A percentile compares a stretch with the other conserved stretches of the same genome.
Evolutionary conservation across 768 basidiomycete genomes (phyloP).

Genomic region (Boletus rubropictus): DNA sequence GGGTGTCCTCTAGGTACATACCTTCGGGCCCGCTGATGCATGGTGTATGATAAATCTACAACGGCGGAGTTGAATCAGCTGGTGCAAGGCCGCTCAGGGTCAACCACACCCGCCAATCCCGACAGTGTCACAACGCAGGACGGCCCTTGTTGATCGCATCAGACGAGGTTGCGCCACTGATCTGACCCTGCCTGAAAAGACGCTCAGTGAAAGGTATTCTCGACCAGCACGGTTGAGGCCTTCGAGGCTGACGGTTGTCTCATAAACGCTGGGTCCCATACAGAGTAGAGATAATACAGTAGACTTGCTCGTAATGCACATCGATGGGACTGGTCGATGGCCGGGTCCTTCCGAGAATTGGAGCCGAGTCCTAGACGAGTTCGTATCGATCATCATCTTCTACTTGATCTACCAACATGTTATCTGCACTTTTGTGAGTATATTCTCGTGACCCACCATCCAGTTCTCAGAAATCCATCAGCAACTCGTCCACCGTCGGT

Average conservation of each 20-base stretch:
- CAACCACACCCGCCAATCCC: not conserved
- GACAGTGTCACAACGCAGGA: not conserved
- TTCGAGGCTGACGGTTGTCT: too few species aligned
- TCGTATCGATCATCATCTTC: not conserved
- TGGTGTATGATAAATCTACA: too few species aligned
- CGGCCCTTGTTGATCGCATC: not conserved
- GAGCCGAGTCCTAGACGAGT: not conserved
- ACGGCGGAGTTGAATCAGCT: too few species aligned
- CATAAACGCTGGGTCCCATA: too few species aligned
- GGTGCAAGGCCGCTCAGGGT: too few species aligned
- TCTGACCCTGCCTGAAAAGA: not conserved
- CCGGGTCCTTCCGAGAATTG: not conserved
- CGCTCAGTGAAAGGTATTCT: not conserved
- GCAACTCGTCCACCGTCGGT: slow-evolving; percentile 53
- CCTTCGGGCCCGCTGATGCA: too few species aligned
- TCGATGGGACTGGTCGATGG: too few species aligned
- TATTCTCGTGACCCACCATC: not conserved
- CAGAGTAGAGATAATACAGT: too few species aligned
- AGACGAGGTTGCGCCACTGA: not conserved
- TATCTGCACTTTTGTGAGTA: slow-evolving; percentile 77
- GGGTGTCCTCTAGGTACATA: too few species aligned
- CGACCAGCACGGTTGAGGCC: too few species aligned
- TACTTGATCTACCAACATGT: slow-evolving; percentile 59
- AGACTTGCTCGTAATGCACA: too few species aligned
- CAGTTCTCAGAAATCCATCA: slow-evolving; percentile 24